Evolutionary conservation across 768 basidiomycete genomes (phyloP).

Genomic region (Mycena floridula): DNA sequence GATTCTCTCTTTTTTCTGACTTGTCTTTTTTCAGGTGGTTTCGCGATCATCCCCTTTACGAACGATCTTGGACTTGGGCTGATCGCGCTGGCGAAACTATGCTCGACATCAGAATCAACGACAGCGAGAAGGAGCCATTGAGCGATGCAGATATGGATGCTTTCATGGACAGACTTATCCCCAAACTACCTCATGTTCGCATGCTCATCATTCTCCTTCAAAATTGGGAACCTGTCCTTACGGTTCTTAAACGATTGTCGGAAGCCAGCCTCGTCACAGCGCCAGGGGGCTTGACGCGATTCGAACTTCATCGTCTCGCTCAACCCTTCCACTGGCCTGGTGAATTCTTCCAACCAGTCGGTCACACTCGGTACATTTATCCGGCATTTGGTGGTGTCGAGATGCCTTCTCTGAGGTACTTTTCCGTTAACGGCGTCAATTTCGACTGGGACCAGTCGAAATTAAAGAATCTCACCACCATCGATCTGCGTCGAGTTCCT

Average conservation of each 20-base stretch:
- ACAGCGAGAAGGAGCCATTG: slow-evolving; percentile 27
- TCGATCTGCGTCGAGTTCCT: slow-evolving; percentile 62
- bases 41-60: slow-evolving; percentile 41
- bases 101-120: slow-evolving; percentile 60
- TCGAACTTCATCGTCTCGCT: slow-evolving; percentile 61
- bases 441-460: slow-evolving; percentile 50
- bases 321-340: slow-evolving; percentile 40
- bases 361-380: slow-evolving; percentile 24
- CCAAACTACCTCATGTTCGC: slow-evolving; percentile 51
- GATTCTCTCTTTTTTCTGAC: too few relatives aligned
- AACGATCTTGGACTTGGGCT: slow-evolving; percentile 50
- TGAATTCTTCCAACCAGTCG: slow-evolving; percentile 27
- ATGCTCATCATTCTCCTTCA: slow-evolving; percentile 53
- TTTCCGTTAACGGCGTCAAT: slow-evolving; percentile 54
- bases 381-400: slow-evolving; percentile 46
- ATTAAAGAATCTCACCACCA: slow-evolving; percentile 48
- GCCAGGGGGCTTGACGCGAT: slow-evolving; percentile 44
- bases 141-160: slow-evolving; percentile 35
- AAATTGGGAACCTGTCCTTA: slow-evolving; percentile 46
- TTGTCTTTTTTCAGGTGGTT: too few relatives aligned
- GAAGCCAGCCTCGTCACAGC: slow-evolving; percentile 15
- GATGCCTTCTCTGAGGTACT: slow-evolving; percentile 38
- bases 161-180: slow-evolving; percentile 46
- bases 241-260: slow-evolving; percentile 44
- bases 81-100: slow-evolving; percentile 47